phyloP scores from a whole-genome alignment of 495 filamentous ascomycete genomes.

The Daldinia loculata region DNA sequence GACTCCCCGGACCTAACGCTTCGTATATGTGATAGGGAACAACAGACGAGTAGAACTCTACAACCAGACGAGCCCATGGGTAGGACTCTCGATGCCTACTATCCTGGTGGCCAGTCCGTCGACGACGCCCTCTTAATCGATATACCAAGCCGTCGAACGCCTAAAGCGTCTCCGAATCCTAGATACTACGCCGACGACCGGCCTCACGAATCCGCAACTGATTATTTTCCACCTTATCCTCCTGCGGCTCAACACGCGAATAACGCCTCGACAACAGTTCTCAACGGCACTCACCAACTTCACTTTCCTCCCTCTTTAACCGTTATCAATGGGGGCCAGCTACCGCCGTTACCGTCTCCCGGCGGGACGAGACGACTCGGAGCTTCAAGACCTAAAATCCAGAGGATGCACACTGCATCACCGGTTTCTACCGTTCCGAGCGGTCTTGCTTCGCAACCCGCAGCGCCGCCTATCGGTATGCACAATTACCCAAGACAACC shows the following conservation, averaged over 20 bases:
- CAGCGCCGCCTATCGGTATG: constrained; percentile 49
- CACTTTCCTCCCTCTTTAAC: constrained; percentile 71
- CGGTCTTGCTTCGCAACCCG: constrained; percentile 48
- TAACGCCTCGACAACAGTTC: constrained; percentile 38
- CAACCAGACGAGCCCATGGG: constrained; percentile 88
- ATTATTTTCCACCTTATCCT: constrained; percentile 93
- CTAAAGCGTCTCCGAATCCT: constrained; percentile 74
- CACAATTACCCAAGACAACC: constrained; percentile 47
- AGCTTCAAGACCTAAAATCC: constrained; percentile 64
- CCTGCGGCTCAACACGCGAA: constrained; percentile 53
- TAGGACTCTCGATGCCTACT: constrained; percentile 82
- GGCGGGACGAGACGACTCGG: constrained; percentile 63
- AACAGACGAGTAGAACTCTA: constrained; percentile 76
- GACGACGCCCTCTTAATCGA: constrained; percentile 94
- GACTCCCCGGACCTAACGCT: constrained; percentile 90
- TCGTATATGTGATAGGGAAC: constrained; percentile 86
- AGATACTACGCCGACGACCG: constrained; percentile 69
- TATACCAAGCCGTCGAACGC: constrained; percentile 80
- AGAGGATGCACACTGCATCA: constrained; percentile 81
- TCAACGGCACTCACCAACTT: constrained; percentile 48
- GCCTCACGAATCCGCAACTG: constrained; percentile 76
- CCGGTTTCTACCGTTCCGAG: constrained; percentile 68
- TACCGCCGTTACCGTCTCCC: constrained; percentile 86
- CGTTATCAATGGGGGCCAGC: constrained; percentile 78
- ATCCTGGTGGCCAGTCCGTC: constrained; percentile 85